These are phyloP conservation scores for Macrolepiota fuliginosa DNA, from an alignment of 768 basidiomycete species.

Conservation along the genomic window DNA sequence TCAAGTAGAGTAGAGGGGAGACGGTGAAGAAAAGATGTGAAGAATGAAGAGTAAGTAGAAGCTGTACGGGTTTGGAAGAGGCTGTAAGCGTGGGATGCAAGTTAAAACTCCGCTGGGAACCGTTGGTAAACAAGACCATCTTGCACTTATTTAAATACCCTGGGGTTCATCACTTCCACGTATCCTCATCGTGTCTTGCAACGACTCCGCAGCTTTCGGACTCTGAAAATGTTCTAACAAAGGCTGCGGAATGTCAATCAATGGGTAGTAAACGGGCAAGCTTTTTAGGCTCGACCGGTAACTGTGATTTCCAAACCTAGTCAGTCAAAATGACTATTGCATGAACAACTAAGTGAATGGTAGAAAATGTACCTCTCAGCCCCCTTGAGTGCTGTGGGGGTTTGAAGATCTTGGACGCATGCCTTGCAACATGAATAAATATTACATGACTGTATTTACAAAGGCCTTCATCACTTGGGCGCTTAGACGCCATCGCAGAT, in stretches of 20 bases:
- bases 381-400: too few species aligned
- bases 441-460: too few species aligned
- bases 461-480: too few species aligned
- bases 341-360: too few species aligned
- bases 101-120: conserved; percentile 43
- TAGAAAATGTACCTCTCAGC: too few species aligned
- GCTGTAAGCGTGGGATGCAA: conserved; percentile 40
- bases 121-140: conserved; percentile 26
- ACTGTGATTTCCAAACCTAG: background rate
- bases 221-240: background rate
- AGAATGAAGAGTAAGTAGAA: conserved; percentile 25
- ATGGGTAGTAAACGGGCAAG: background rate
- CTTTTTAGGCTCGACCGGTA: background rate
- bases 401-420: too few species aligned
- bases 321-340: too few species aligned
- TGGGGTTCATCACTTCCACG: conserved; percentile 10
- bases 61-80: conserved; percentile 22
- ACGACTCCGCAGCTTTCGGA: background rate
- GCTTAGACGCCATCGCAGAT: too few species aligned
- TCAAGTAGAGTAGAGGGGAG: conserved; percentile 27
- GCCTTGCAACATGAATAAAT: too few species aligned
- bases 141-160: conserved; percentile 10
- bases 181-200: conserved; percentile 1
- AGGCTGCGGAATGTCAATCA: background rate
- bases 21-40: conserved; percentile 31